Conservation (phyloP, 108 stramenopile genomes). For the Nitzschia putrida region DNA sequence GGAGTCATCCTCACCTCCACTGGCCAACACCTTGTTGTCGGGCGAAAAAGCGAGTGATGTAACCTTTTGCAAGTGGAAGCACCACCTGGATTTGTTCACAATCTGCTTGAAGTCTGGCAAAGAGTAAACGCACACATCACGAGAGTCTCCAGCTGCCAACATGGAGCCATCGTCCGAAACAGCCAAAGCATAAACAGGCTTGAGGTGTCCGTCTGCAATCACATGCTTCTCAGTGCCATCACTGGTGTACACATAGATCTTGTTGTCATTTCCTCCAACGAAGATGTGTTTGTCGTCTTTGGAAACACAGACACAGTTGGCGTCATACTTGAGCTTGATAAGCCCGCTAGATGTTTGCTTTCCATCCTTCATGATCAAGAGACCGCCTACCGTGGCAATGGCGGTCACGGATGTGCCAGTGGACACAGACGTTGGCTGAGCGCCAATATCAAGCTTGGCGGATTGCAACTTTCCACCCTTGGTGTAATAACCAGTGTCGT, state of each 20-base stretch:
- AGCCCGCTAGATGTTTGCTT: constrained; percentile 47
- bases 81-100: constrained; percentile 70
- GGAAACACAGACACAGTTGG: constrained; percentile 72
- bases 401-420: constrained; percentile 66
- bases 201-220: constrained; percentile 61
- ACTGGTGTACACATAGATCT: constrained; percentile 82
- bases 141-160: constrained; percentile 83
- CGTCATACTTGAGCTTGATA: constrained; percentile 60
- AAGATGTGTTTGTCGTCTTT: constrained; percentile 78
- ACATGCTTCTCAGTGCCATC: constrained; percentile 50
- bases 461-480: constrained; percentile 33
- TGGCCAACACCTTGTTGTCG: constrained; percentile 74
- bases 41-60: constrained; percentile 71
- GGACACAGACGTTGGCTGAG: constrained; percentile 85
- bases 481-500: constrained; percentile 76
- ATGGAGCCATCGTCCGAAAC: constrained; percentile 79
- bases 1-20: constrained; percentile 78
- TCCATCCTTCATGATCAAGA: constrained; percentile 54
- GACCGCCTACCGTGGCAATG: constrained; percentile 74
- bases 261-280: constrained; percentile 91
- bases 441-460: constrained; percentile 55
- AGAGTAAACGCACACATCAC: constrained; percentile 81
- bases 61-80: constrained; percentile 81
- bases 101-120: constrained; percentile 47
- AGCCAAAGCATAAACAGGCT: constrained; percentile 84